Conservation (phyloP, 345 rosid genomes). For the Hibiscus mutabilis region DNA sequence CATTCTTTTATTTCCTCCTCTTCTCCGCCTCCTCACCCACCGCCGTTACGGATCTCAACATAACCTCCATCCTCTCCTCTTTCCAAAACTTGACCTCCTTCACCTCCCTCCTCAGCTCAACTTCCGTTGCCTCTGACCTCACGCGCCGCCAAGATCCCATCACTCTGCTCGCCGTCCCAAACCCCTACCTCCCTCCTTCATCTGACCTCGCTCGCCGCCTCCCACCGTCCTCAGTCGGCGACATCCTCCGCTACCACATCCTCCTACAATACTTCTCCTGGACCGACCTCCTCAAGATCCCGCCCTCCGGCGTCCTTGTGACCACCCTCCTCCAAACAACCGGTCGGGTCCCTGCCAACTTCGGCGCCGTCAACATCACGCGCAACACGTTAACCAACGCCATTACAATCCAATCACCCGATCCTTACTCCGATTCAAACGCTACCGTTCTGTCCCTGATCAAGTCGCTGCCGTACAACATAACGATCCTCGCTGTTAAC, state of each 20-base stretch:
- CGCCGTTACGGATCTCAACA: conserved; percentile 39
- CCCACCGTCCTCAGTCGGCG: conserved; percentile 56
- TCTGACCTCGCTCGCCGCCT: conserved; percentile 58
- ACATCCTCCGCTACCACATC: conserved; percentile 84
- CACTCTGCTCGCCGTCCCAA: conserved; percentile 79
- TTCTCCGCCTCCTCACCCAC: conserved; percentile 15
- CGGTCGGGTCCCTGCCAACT: conserved; percentile 55
- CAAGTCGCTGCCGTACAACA: conserved; percentile 51
- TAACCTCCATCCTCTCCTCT: conserved; percentile 61
- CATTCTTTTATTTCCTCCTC: conserved; percentile 36
- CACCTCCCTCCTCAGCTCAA: conserved; percentile 41
- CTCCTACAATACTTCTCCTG: conserved; percentile 69
- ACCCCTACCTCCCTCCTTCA: conserved; percentile 45
- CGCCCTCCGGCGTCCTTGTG: conserved; percentile 47
- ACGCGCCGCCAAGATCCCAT: conserved; percentile 54
- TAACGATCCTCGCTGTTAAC: conserved; percentile 57
- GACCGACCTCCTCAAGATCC: conserved; percentile 53
- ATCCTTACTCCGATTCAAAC: conserved; percentile 40
- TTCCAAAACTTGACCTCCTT: conserved; percentile 54
- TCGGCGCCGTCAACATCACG: conserved; percentile 72
- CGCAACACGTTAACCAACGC: conserved; percentile 41
- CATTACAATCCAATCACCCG: conserved; percentile 45
- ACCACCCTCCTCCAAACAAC: conserved; percentile 77
- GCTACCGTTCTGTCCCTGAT: conserved; percentile 54
- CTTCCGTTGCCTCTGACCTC: conserved; percentile 51